Evolutionary conservation across 2,329 filamentous ascomycete genomes (phyloP), one percentile per base, ranked within the genome.

Genomic region (Cladosporium velox): DNA sequence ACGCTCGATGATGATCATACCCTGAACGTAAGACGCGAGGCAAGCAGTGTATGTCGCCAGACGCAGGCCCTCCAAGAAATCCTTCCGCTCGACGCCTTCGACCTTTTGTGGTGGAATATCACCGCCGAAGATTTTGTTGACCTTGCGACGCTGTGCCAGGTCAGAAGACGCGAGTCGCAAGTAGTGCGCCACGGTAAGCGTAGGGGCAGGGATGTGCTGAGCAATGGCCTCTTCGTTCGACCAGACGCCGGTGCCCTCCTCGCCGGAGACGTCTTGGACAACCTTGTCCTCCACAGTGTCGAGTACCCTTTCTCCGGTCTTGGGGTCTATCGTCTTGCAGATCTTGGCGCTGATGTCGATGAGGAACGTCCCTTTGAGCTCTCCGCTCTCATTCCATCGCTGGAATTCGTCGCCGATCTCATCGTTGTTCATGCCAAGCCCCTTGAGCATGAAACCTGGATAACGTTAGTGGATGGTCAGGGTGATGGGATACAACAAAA

Each of bases 161-260:
- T 89, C 86, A 1, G 87, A 86, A 4, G 87, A 90, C 0, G 87
- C 86, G 21, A 90, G 79, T 15, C 88, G 85, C 66, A 91, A 80
- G 67, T 84, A 86, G 73, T 91, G 88, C 0, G 87, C 85, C 0
- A 82, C 78, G 1, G 86, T 82, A n/a, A 91, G 81, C 0, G 88
- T 90, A 0, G 89, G 86, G 0, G 86, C 84, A 0, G 89, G 84
- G 3, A 90, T 81, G 70, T 91, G 89, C 3, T 87, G 80, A 4
- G 80, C 76, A 7, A 88, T 83, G 0, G 87, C 85, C 73, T 91
- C 85, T 69, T 84, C 84, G 68, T 88, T 85, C 5, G 85, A 85
- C 89, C 88, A 91, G 58, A 86, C 83, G 0, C 88, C 86, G 0
- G 89, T 91, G 0, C 89, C 88, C 74, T 91, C 89, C 49, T 86